A percentile compares a stretch with the other conserved stretches of the same genome.
These are phyloP conservation scores for Aureobasidium pullulans DNA, from an alignment of 2,329 filamentous ascomycete genomes.

Conservation along the genomic window DNA sequence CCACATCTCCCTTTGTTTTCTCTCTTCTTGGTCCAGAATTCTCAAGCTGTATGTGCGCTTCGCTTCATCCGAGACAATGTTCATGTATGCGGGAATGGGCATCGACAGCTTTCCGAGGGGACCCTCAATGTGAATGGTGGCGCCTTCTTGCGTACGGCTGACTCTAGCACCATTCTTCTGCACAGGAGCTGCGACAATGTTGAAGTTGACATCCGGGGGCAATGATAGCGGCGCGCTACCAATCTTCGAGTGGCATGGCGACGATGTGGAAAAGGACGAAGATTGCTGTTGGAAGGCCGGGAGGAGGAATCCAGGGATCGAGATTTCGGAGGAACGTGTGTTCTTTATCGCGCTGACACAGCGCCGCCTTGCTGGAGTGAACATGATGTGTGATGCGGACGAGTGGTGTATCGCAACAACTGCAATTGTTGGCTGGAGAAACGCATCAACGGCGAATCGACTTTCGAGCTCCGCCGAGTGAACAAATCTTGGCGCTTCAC, in stretches of 20 bases:
- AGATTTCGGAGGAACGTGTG: slow-evolving; percentile 19
- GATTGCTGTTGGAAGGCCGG: slow-evolving; percentile 55
- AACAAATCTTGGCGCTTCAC: neutral
- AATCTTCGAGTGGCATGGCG: slow-evolving; percentile 67
- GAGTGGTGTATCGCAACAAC: neutral
- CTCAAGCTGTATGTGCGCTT: slow-evolving; percentile 58
- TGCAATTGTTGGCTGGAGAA: neutral
- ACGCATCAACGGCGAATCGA: neutral
- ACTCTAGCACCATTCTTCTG: slow-evolving; percentile 49
- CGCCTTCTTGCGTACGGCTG: slow-evolving; percentile 55
- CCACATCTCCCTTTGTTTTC: slow-evolving; percentile 91
- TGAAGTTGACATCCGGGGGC: slow-evolving; percentile 74
- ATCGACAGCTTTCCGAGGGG: slow-evolving; percentile 74
- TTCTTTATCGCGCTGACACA: slow-evolving; percentile 33
- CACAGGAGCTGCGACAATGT: slow-evolving; percentile 55
- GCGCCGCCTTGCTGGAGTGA: slow-evolving; percentile 56
- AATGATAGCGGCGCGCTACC: slow-evolving; percentile 73
- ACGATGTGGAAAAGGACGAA: slow-evolving; percentile 64
- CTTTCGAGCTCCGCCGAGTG: neutral
- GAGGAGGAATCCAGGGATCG: slow-evolving; percentile 65
- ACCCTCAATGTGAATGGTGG: slow-evolving; percentile 68
- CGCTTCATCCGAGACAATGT: slow-evolving; percentile 59
- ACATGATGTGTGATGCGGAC: slow-evolving; percentile 43
- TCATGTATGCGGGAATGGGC: slow-evolving; percentile 71
- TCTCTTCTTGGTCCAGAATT: slow-evolving; percentile 60